A percentile compares a stretch with the other conserved stretches of the same genome.
Evolutionary conservation across 164 flowering plant genomes (phyloP).

Genomic region (Liquidambar formosana): DNA sequence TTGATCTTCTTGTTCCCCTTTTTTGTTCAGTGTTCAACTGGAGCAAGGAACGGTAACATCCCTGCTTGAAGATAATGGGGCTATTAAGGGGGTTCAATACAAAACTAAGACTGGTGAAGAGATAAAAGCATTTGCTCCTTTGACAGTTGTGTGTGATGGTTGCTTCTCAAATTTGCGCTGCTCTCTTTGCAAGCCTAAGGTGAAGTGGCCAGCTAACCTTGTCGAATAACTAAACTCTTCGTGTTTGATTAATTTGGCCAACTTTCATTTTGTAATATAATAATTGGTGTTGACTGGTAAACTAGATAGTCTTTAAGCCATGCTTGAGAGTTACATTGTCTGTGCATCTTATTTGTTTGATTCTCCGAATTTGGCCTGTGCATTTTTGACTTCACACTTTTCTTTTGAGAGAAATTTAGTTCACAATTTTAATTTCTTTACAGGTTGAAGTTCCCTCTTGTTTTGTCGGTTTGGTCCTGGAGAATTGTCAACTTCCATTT

Average conservation of each 20-base stretch:
- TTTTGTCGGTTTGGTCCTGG: conserved; percentile 54
- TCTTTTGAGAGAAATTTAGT: neutral
- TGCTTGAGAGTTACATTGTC: no score
- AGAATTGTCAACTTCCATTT: conserved; percentile 51
- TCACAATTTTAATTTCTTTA: conserved; percentile 2
- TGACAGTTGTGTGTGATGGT: conserved; percentile 55
- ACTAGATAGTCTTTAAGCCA: no score
- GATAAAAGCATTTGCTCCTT: conserved; percentile 39
- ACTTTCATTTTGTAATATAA: no score
- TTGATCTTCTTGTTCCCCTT: neutral
- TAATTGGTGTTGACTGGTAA: no score
- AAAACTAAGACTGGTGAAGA: conserved; percentile 45
- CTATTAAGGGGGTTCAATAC: conserved; percentile 46
- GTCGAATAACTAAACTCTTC: no score
- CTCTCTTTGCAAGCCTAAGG: conserved; percentile 49
- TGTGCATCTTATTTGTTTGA: no score
- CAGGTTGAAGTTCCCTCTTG: conserved; percentile 59
- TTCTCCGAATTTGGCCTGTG: neutral
- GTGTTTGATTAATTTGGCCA: no score
- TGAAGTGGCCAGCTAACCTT: neutral
- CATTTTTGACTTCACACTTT: neutral
- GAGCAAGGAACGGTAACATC: conserved; percentile 59
- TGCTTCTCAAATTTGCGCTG: conserved; percentile 58
- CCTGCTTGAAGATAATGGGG: conserved; percentile 51
- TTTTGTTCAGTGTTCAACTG: conserved; percentile 31